phyloP scores from a whole-genome alignment of 768 basidiomycete species.

The Leccinum longicurvipes region DNA sequence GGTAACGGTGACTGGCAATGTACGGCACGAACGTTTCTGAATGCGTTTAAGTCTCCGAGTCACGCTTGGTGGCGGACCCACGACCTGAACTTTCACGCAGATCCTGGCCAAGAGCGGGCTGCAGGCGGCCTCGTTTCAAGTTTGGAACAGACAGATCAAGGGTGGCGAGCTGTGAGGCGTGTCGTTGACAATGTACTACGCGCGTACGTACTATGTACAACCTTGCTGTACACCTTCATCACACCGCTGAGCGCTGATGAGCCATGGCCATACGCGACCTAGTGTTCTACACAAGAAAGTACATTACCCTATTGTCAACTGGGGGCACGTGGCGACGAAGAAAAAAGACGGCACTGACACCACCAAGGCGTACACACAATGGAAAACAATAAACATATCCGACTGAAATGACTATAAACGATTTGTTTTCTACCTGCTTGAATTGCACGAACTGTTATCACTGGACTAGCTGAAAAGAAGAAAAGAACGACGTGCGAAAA shows the following conservation, averaged over 20 bases:
- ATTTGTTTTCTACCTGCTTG: constrained; percentile 10
- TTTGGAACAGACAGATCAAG: constrained; percentile 37
- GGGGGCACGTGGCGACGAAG: not conserved
- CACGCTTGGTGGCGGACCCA: not conserved
- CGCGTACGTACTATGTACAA: too few species aligned
- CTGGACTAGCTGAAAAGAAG: not conserved
- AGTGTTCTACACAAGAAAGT: constrained; percentile 17
- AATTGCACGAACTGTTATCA: not conserved
- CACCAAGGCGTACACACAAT: constrained; percentile 16
- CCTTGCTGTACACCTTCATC: too few species aligned
- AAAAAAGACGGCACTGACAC: constrained; percentile 9
- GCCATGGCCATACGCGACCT: not conserved
- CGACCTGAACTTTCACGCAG: constrained; percentile 1
- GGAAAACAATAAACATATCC: constrained; percentile 16
- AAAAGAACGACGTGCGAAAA: constrained; percentile 6
- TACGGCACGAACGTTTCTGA: constrained; percentile 32
- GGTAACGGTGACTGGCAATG: constrained; percentile 30
- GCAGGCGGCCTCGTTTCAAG: constrained; percentile 29
- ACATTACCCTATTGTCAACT: not conserved
- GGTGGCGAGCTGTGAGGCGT: constrained; percentile 33
- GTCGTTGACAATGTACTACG: constrained; percentile 35
- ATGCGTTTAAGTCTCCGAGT: constrained; percentile 3
- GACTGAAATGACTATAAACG: constrained; percentile 10
- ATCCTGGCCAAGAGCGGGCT: constrained; percentile 33
- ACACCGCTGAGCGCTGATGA: too few species aligned